A percentile compares a stretch with the other conserved stretches of the same genome.
phyloP scores from a whole-genome alignment of 805 yeast genomes.

The Kregervanrija delftensis region DNA sequence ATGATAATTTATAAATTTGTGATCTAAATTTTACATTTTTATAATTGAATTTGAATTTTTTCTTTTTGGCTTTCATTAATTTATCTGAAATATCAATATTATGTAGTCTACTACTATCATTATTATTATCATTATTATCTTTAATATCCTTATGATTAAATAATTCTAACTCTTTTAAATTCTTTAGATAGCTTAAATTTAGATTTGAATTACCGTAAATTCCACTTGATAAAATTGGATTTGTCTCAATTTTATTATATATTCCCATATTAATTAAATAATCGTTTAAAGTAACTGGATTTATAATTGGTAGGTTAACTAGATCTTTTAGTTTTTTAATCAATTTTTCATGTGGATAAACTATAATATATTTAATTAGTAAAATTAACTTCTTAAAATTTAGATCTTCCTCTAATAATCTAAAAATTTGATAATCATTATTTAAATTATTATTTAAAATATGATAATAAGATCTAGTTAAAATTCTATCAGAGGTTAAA shows the following conservation, averaged over 20 bases:
- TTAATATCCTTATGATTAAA: neutral
- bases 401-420: constrained; percentile 11
- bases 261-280: constrained; percentile 13
- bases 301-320: constrained; percentile 2
- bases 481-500: constrained; percentile 9
- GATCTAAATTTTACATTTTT: neutral
- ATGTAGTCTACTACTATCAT: neutral
- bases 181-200: neutral
- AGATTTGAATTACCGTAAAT: constrained; percentile 12
- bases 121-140: neutral
- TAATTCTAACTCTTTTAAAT: constrained; percentile 3
- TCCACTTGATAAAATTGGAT: constrained; percentile 23
- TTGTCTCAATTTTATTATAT: constrained; percentile 12
- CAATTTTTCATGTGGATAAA: constrained; percentile 26
- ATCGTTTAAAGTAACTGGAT: constrained; percentile 7
- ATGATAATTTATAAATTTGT: constrained; percentile 13
- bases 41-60: constrained; percentile 2
- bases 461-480: constrained; percentile 10
- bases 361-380: constrained; percentile 23
- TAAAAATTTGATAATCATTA: constrained; percentile 11
- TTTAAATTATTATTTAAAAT: constrained; percentile 9
- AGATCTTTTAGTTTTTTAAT: constrained; percentile 12
- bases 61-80: neutral
- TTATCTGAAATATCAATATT: neutral
- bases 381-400: constrained; percentile 17